phyloP scores from a whole-genome alignment of 352 stramenopile species.

The Elongisporangium anandrum region DNA sequence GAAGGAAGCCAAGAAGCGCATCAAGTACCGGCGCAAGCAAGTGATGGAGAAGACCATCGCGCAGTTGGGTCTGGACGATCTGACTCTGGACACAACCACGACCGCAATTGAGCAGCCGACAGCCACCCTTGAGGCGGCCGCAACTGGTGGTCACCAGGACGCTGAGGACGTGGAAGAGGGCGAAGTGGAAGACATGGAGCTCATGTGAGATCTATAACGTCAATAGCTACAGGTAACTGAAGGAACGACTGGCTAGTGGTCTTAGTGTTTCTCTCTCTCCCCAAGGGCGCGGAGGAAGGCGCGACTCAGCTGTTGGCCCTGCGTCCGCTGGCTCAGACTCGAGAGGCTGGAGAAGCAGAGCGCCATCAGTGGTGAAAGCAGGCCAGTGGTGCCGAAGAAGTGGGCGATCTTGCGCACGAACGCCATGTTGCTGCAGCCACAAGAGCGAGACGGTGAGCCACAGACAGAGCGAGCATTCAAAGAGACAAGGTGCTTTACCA shows the following conservation, averaged over 20 bases:
- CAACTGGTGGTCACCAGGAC: neutral
- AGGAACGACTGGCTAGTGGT: neutral
- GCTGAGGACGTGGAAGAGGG: constrained; percentile 19
- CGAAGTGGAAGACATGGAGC: constrained; percentile 34
- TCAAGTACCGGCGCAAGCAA: constrained; percentile 38
- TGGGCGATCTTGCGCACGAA: constrained; percentile 18
- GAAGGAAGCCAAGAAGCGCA: constrained; percentile 64
- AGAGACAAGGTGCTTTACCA: constrained; percentile 14
- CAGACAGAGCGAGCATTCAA: neutral
- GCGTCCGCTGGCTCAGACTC: neutral
- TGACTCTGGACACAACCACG: constrained; percentile 27
- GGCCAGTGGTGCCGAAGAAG: constrained; percentile 13
- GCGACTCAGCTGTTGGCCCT: neutral
- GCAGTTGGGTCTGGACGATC: constrained; percentile 45
- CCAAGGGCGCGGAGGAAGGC: neutral
- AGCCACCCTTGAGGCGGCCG: neutral
- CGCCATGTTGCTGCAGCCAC: constrained; percentile 11
- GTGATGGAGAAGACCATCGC: constrained; percentile 60
- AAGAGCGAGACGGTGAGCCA: neutral
- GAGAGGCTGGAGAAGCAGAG: neutral
- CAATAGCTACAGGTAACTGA: constrained; percentile 4
- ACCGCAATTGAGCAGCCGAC: neutral
- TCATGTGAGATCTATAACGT: constrained; percentile 7
- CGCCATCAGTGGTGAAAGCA: constrained; percentile 7
- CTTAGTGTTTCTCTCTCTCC: constrained; percentile 2